These are phyloP conservation scores for Aspergillus nanangensis DNA, from an alignment of 495 filamentous ascomycete species.

Conservation along the genomic window DNA sequence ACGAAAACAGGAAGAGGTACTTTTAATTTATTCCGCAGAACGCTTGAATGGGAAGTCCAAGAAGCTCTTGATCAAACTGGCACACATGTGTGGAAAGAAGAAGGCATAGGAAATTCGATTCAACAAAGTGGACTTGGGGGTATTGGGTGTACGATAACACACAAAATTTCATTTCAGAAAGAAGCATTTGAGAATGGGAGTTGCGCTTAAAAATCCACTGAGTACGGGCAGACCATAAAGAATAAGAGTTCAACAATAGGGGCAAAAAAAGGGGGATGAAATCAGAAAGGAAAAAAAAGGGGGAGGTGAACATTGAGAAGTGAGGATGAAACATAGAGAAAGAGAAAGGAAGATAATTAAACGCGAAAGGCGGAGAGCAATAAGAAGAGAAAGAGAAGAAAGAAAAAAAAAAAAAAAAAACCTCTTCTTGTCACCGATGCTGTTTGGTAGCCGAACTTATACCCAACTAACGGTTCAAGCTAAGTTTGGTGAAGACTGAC, in stretches of 20 bases:
- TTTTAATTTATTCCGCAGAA: conserved; percentile 41
- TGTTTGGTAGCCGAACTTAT: conserved; percentile 2
- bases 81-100: conserved; percentile 30
- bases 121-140: conserved; percentile 44
- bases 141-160: conserved; percentile 44
- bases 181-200: conserved; percentile 34
- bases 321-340: conserved; percentile 1
- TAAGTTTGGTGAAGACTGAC: conserved; percentile 9
- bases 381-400: conserved; percentile 10
- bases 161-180: conserved; percentile 45
- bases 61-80: conserved; percentile 25
- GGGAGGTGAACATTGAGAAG: conserved; percentile 9
- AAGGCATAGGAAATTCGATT: conserved; percentile 27
- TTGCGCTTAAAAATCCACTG: conserved; percentile 44
- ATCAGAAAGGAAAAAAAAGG: conserved; percentile 7
- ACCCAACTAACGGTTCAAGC: conserved; percentile 1
- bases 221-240: conserved; percentile 24
- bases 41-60: conserved; percentile 34
- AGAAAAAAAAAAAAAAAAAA: conserved; percentile 10
- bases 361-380: conserved; percentile 9
- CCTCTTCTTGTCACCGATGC: conserved; percentile 12
- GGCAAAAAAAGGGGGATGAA: conserved; percentile 6
- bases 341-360: conserved; percentile 8
- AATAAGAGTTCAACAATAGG: conserved; percentile 10
- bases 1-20: conserved; percentile 24